Conservation (phyloP, 2,329 filamentous ascomycete species). For the Ambrosiella xylebori region DNA sequence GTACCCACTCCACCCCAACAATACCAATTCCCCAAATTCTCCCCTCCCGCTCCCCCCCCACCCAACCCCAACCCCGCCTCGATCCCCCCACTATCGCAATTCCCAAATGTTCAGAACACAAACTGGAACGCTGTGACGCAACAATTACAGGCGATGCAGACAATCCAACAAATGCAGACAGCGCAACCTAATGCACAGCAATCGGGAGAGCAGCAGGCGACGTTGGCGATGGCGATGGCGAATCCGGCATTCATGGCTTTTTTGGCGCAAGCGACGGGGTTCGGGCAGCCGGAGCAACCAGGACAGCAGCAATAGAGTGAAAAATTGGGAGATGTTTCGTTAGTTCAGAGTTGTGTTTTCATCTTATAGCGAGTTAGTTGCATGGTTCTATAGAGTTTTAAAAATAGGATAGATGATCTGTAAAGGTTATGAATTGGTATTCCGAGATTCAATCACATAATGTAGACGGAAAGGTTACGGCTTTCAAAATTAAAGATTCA, state of each 20-base stretch:
- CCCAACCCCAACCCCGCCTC: slow-evolving; percentile 3
- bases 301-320: background rate
- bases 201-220: slow-evolving; percentile 12
- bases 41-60: slow-evolving; percentile 1
- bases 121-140: background rate
- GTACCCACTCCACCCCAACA: background rate
- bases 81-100: slow-evolving; percentile 4
- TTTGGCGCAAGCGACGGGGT: slow-evolving; percentile 1
- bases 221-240: slow-evolving; percentile 5
- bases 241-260: slow-evolving; percentile 11
- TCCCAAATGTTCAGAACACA: background rate
- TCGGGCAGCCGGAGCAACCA: background rate
- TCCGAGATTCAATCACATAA: too few species aligned
- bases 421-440: too few species aligned
- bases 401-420: background rate
- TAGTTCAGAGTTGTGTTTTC: background rate
- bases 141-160: background rate
- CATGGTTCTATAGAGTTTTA: background rate
- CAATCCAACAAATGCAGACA: slow-evolving; percentile 12
- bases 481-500: background rate
- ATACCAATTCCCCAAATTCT: background rate
- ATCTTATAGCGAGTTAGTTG: background rate
- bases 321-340: background rate
- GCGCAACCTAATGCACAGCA: too few species aligned
- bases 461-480: background rate